Base-by-base conservation (phyloP, 2,329 filamentous ascomycete species). In the Stemphylium vesicarium region DNA sequence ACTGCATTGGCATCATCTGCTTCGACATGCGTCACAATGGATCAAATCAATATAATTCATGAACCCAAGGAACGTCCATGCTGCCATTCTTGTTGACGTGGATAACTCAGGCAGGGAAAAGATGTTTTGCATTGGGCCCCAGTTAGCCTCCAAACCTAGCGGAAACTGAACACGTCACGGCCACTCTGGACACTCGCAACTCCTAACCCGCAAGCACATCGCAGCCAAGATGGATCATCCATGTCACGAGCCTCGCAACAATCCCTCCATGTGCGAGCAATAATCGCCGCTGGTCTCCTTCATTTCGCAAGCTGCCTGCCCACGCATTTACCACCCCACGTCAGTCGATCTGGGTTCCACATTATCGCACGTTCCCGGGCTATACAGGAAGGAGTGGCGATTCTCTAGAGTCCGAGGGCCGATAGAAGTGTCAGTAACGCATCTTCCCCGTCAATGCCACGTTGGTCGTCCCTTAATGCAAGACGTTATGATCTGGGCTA, bases 121-220 rank as follows among this genome's bases (percentile, higher is more conserved):
- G 44, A 44, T 56, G 53, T 43, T 52, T 50, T 51, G 64, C 65
- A 65, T 65, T 62, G 56, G 61, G 57, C 33, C 50, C 59, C 52
- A 55, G 54, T 53, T 42, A 39, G 24, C 41, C 50, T 59, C 47
- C 49, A 35, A 35, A 44, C 46, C 22, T 57, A 65, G 51, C 59
- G 56, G 55, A 65, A 61, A 64, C 62, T 53, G 59, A 60, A 51
- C 52, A 55, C 57, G 61, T 63, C 59, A 60, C 55, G 55, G 49
- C 47, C 15, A 55, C 40, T 57, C 55, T 59, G 41, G 41, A 55
- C 41, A 45, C 45, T 41, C 20, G 44, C 41, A 38, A 32, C 20
- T 43, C 31, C 44, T 33, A 31, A 45, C 40, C 22, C 11, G 11
- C 5, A 29, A 41, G 15, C 44, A 49, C 53, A 43, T 35, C 54